Percentiles rank a stretch among this genome's conserved stretches.
Conservation (phyloP, 495 filamentous ascomycete genomes). For the Daldinia childiae region DNA sequence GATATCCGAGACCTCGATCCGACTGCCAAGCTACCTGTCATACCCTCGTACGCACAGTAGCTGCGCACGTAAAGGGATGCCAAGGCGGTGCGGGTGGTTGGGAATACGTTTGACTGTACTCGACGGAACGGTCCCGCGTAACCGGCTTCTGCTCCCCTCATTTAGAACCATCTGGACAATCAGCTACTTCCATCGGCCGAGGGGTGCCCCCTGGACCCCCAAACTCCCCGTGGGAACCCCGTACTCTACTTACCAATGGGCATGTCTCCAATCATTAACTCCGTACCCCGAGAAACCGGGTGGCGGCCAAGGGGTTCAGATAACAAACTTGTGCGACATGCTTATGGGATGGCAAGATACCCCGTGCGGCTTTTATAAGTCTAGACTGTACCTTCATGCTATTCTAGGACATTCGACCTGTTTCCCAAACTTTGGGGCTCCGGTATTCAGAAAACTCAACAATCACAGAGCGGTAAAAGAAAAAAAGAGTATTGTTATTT, state of each 20-base stretch:
- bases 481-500: neutral
- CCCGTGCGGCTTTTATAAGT: conserved; percentile 34
- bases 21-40: conserved; percentile 35
- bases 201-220: conserved; percentile 1
- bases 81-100: conserved; percentile 19
- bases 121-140: conserved; percentile 27
- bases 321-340: conserved; percentile 32
- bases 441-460: conserved; percentile 8
- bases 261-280: conserved; percentile 28
- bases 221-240: conserved; percentile 32
- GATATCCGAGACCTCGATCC: conserved; percentile 26
- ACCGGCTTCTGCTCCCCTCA: conserved; percentile 12
- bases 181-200: conserved; percentile 11
- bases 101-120: conserved; percentile 19
- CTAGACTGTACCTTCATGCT: conserved; percentile 30
- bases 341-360: conserved; percentile 27
- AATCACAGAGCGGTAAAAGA: conserved; percentile 2
- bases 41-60: conserved; percentile 34
- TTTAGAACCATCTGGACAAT: neutral
- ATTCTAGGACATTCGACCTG: conserved; percentile 2
- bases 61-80: conserved; percentile 22
- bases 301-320: conserved; percentile 12
- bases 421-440: conserved; percentile 8
- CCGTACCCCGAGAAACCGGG: conserved; percentile 33
- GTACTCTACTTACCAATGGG: conserved; percentile 23